Evolutionary conservation across 495 filamentous ascomycete genomes (phyloP).

Genomic region (Penicillium roqueforti): DNA sequence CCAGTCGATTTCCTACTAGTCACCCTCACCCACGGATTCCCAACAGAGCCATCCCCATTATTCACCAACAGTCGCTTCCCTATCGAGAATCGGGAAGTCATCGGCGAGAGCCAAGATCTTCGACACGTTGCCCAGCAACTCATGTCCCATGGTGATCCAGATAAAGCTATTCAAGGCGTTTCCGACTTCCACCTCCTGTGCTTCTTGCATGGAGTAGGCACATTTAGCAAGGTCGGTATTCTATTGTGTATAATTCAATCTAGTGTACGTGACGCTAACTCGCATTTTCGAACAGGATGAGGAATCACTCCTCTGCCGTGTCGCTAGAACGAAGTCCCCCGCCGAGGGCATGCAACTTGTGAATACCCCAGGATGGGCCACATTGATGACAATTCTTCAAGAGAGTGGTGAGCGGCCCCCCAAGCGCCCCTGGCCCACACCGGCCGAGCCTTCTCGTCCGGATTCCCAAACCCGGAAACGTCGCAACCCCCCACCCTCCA

Average conservation of each 20-base stretch:
- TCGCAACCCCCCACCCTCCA: conserved; percentile 24
- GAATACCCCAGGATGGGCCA: conserved; percentile 85
- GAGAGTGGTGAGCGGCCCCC: conserved; percentile 94
- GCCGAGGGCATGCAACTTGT: conserved; percentile 75
- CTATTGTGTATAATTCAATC: conserved; percentile 16
- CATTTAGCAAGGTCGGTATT: conserved; percentile 72
- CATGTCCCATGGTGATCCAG: conserved; percentile 54
- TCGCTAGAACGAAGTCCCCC: conserved; percentile 72
- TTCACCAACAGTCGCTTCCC: conserved; percentile 73
- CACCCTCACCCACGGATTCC: conserved; percentile 95
- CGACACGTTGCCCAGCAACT: conserved; percentile 58
- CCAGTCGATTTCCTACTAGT: conserved; percentile 95
- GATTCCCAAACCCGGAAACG: conserved; percentile 30
- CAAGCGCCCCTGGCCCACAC: conserved; percentile 64
- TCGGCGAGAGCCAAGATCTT: conserved; percentile 78
- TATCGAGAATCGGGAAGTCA: conserved; percentile 81
- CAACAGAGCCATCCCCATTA: conserved; percentile 66
- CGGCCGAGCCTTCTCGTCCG: conserved; percentile 36
- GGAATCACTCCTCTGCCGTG: conserved; percentile 77
- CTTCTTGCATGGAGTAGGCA: conserved; percentile 74
- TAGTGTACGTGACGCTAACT: conserved; percentile 10
- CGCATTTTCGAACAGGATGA: conserved; percentile 62
- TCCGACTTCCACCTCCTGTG: conserved; percentile 93
- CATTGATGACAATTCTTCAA: conserved; percentile 84
- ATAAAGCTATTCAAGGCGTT: conserved; percentile 60